phyloP scores from a whole-genome alignment of 1,139 yeast species.

The Nakaseomyces sp. region DNA sequence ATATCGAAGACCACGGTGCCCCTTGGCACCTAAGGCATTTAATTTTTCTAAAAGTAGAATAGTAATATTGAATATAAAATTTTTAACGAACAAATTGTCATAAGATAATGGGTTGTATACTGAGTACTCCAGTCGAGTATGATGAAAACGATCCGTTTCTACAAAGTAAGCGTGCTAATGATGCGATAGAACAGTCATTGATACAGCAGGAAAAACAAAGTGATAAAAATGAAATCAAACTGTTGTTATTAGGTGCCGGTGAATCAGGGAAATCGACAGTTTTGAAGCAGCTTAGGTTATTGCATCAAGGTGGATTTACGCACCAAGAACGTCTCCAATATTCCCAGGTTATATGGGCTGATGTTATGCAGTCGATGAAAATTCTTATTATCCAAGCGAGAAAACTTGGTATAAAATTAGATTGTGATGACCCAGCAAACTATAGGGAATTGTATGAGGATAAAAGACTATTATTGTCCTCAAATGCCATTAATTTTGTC shows the following conservation, averaged over 20 bases:
- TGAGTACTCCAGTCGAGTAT: slow-evolving; percentile 42
- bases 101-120: slow-evolving; percentile 51
- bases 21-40: no score
- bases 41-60: no score
- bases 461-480: slow-evolving; percentile 44
- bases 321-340: slow-evolving; percentile 74
- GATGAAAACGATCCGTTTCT: slow-evolving; percentile 45
- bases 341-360: slow-evolving; percentile 89
- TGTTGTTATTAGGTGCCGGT: slow-evolving; percentile 82
- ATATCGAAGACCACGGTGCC: no score
- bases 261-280: slow-evolving; percentile 96
- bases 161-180: slow-evolving; percentile 46
- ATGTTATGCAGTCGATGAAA: slow-evolving; percentile 82
- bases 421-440: slow-evolving; percentile 45
- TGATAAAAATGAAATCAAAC: slow-evolving; percentile 48
- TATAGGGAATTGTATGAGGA: slow-evolving; percentile 38
- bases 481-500: slow-evolving; percentile 52
- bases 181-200: slow-evolving; percentile 59
- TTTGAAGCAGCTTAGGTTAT: slow-evolving; percentile 77
- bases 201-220: slow-evolving; percentile 42
- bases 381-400: slow-evolving; percentile 67
- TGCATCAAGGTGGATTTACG: slow-evolving; percentile 82
- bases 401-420: slow-evolving; percentile 48
- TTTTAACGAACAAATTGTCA: neutral
- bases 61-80: no score